Evolutionary conservation across 306 rosid species (phyloP).

Genomic region (Ormosia semicastrata): DNA sequence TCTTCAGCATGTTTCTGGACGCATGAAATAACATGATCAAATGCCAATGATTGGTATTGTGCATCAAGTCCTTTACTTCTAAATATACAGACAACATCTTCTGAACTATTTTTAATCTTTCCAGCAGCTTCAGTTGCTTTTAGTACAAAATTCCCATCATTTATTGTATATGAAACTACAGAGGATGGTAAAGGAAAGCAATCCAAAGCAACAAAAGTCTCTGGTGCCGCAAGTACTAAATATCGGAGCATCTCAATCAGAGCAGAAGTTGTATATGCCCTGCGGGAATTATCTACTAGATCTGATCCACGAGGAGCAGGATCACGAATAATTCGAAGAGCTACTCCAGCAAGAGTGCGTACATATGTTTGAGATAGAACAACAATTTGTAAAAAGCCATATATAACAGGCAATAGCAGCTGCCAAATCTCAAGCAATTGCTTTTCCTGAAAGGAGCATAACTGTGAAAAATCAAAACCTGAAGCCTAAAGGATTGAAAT

Average conservation of each 20-base stretch:
- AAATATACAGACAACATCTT: constrained; percentile 46
- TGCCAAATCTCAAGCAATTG: constrained; percentile 77
- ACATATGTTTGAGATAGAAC: constrained; percentile 87
- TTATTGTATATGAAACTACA: constrained; percentile 60
- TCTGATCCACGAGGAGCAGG: constrained; percentile 97
- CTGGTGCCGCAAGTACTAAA: constrained; percentile 76
- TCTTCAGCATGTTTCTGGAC: constrained; percentile 67
- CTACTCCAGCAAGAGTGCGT: constrained; percentile 73
- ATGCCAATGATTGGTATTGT: constrained; percentile 68
- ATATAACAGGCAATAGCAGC: constrained; percentile 83
- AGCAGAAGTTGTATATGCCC: constrained; percentile 76
- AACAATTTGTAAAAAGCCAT: constrained; percentile 79
- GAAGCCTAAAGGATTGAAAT: no score
- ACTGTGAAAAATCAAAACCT: constrained; percentile 28
- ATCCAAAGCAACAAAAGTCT: constrained; percentile 90
- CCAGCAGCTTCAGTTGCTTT: constrained; percentile 61
- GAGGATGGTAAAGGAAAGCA: constrained; percentile 88
- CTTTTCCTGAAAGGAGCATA: constrained; percentile 68
- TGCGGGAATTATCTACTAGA: constrained; percentile 84
- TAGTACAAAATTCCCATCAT: constrained; percentile 63
- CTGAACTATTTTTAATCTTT: constrained; percentile 53
- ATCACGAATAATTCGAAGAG: constrained; percentile 70
- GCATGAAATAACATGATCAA: constrained; percentile 63
- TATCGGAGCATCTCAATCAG: constrained; percentile 91
- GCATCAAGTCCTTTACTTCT: constrained; percentile 73